phyloP scores from a whole-genome alignment of 306 rosid species.

The Sesbania bispinosa region DNA sequence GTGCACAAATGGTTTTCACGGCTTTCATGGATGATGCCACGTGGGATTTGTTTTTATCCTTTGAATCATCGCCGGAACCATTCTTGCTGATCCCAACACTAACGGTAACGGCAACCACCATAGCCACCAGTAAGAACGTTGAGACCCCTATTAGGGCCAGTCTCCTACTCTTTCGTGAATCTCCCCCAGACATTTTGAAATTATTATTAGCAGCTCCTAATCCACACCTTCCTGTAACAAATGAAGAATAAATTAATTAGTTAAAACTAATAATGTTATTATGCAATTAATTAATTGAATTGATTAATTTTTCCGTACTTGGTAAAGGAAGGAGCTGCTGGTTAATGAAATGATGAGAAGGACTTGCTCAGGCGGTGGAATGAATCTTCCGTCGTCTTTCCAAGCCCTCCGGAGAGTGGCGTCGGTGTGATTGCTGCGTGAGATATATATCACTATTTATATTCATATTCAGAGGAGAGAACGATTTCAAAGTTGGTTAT shows the following conservation, averaged over 20 bases:
- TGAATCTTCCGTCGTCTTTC: slow-evolving; percentile 11
- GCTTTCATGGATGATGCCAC: slow-evolving; percentile 46
- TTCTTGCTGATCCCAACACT: not conserved
- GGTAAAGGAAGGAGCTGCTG: slow-evolving; percentile 20
- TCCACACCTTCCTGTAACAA: slow-evolving; percentile 3
- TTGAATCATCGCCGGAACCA: not conserved
- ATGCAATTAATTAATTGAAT: not conserved
- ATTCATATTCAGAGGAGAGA: not conserved
- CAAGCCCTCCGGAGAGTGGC: slow-evolving; percentile 20
- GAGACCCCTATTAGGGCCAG: slow-evolving; percentile 44
- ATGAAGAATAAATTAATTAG: not conserved
- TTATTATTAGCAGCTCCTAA: slow-evolving; percentile 29
- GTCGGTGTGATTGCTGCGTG: not conserved
- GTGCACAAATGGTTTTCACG: slow-evolving; percentile 47
- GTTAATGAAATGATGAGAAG: not conserved
- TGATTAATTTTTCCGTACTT: not conserved
- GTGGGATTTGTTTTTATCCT: not conserved
- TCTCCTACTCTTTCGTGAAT: slow-evolving; percentile 25
- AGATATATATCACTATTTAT: not conserved
- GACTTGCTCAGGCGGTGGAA: slow-evolving; percentile 1
- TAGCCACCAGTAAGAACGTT: slow-evolving; percentile 49
- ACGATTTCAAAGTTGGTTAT: slow-evolving; percentile 16
- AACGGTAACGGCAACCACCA: slow-evolving; percentile 58
- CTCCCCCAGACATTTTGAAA: slow-evolving; percentile 30
- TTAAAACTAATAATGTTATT: too few species aligned